phyloP scores from a whole-genome alignment of 2,329 filamentous ascomycete species.

The Calonectria ilicicola region DNA sequence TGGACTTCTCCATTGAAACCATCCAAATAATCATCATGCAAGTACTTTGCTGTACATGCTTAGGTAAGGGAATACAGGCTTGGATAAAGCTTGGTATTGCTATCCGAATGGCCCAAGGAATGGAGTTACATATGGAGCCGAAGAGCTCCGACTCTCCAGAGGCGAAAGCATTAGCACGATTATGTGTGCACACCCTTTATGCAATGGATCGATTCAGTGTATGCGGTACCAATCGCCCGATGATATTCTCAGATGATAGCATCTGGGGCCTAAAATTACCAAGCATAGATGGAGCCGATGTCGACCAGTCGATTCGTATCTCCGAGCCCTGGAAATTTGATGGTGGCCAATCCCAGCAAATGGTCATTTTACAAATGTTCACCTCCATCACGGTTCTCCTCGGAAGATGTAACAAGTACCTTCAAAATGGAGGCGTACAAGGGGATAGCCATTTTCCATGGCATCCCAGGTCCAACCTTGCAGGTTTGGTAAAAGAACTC shows the following conservation, averaged over 20 bases:
- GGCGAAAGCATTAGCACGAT: not conserved
- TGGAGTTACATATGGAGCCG: constrained; percentile 19
- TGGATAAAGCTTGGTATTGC: constrained; percentile 29
- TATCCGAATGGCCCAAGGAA: constrained; percentile 27
- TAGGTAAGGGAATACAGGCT: constrained; percentile 18
- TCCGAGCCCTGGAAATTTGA: not conserved
- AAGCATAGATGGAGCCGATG: not conserved
- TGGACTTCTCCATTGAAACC: constrained; percentile 10
- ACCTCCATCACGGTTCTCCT: constrained; percentile 8
- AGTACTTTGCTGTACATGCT: constrained; percentile 4
- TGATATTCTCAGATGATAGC: constrained; percentile 21
- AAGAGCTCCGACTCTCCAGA: not conserved
- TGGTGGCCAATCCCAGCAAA: not conserved
- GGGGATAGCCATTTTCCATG: constrained; percentile 31
- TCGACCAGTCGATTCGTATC: not conserved
- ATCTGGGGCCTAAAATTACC: not conserved
- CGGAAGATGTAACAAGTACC: constrained; percentile 23
- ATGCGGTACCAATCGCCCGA: constrained; percentile 24
- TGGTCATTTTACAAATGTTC: constrained; percentile 13
- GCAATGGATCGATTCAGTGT: constrained; percentile 27
- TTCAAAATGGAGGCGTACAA: constrained; percentile 28
- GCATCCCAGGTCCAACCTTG: constrained; percentile 26
- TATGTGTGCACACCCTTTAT: constrained; percentile 19
- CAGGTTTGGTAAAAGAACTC: constrained; percentile 11
- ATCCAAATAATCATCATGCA: constrained; percentile 20